Evolutionary conservation across 2,329 filamentous ascomycete species (phyloP).

Genomic region (Nemania sp.): DNA sequence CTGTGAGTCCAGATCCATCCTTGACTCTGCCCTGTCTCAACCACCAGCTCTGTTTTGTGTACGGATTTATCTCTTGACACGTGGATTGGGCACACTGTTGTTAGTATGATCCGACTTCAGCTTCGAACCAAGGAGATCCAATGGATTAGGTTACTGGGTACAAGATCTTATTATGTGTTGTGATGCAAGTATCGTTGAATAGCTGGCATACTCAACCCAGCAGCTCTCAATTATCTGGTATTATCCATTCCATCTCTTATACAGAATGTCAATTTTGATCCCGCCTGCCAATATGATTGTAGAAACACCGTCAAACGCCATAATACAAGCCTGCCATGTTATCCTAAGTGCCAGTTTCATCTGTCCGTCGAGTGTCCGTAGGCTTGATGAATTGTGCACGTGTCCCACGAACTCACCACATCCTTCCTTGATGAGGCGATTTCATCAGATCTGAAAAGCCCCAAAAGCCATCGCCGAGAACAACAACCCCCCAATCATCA

Average conservation of each 20-base stretch:
- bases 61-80: conserved; percentile 1
- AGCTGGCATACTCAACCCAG: neutral
- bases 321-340: neutral
- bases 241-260: no score
- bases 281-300: neutral
- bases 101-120: neutral
- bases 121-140: conserved; percentile 1
- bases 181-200: no score
- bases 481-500: conserved; percentile 43
- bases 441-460: conserved; percentile 30
- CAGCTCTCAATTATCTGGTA: neutral
- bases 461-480: conserved; percentile 41
- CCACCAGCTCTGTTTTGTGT: no score
- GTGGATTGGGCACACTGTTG: conserved; percentile 11
- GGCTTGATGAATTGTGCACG: neutral
- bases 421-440: neutral
- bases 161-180: neutral
- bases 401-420: no score
- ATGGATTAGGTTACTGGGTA: neutral
- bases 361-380: neutral
- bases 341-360: no score
- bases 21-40: no score
- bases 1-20: conserved; percentile 16
- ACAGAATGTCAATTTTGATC: no score
- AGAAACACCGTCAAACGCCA: neutral